Base-by-base conservation (phyloP, 352 stramenopile genomes). In the Pythium catenulatum region DNA sequence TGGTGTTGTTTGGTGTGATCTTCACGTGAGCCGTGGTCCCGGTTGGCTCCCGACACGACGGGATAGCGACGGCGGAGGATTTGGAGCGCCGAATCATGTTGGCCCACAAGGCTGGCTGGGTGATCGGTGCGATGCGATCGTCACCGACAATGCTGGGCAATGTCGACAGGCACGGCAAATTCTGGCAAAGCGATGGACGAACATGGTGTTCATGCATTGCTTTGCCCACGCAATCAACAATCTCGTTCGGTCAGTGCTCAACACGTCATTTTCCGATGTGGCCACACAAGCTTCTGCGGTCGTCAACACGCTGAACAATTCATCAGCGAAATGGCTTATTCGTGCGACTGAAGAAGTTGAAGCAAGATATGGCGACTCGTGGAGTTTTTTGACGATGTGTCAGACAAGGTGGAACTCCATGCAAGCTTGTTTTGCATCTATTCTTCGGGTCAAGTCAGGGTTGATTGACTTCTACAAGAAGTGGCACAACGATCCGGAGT, bases 181-280 rank as follows among this genome's bases (percentile, higher is more conserved):
- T 45, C 32, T 68, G 13, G n/a, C 9, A 23, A 45, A 34, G 9
- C 58, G 58, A 11, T 68, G 58, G 58, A 30, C 58, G 9, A 13
- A 41, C 30, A 36, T 68, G 25, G 58, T 23, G 30, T 68, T 68
- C 27, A 25, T 43, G 3, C 27, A 43, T 7, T 68, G 58, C 58
- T n/a, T 68, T 45, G 58, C 58, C 32, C 58, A 68, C 32, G 58
- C 41, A 7, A 68, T 68, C 58, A 68, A 68, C 32, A 68, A 68
- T 43, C 58, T 68, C 6, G 58, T 68, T 17, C 15, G n/a, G 14
- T 9, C 27, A 45, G 58, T 68, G 15, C 58, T 68, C 58, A 45
- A 68, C 32, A 13, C 32, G 15, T 25, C 13, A 30, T 68, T 41
- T 23, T 45, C 14, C 30, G 17, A 30, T 23, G 32, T 68, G 3